These are phyloP conservation scores for Marvania coccoides DNA, from an alignment of 139 green algal species.

Conservation along the genomic window DNA sequence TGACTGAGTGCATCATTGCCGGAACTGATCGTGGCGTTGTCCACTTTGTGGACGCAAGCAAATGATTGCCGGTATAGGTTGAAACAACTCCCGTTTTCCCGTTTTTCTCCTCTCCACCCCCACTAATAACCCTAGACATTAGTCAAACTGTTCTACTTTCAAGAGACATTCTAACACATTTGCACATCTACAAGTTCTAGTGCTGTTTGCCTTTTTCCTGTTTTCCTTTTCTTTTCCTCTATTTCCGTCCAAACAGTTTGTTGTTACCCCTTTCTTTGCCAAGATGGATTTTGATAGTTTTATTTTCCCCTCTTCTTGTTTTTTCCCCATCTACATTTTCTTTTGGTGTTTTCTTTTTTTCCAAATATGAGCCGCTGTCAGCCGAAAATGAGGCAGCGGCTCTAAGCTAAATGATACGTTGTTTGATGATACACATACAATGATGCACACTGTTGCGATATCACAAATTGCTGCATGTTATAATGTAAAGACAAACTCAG, in stretches of 20 bases:
- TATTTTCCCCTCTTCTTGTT: background rate
- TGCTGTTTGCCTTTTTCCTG: background rate
- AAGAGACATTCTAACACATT: background rate
- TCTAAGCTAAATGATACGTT: background rate
- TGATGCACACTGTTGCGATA: background rate
- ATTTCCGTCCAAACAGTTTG: too few species aligned
- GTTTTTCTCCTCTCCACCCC: background rate
- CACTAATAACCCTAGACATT: background rate
- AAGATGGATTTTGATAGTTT: background rate
- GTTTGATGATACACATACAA: background rate
- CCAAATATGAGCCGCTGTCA: background rate
- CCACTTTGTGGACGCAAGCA: constrained; percentile 52
- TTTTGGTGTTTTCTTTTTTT: background rate
- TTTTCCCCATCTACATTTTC: background rate
- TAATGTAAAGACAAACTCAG: too few species aligned
- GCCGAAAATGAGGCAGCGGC: background rate
- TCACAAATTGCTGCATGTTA: background rate
- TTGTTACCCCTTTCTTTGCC: background rate
- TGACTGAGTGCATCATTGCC: constrained; percentile 36
- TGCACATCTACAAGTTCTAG: background rate
- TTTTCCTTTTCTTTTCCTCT: background rate
- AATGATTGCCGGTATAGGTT: background rate
- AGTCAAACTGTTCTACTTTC: background rate
- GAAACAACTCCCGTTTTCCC: background rate
- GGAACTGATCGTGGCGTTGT: constrained; percentile 50